Base-by-base conservation (phyloP, 140 eudicot genomes). In the Anethum foeniculum region DNA sequence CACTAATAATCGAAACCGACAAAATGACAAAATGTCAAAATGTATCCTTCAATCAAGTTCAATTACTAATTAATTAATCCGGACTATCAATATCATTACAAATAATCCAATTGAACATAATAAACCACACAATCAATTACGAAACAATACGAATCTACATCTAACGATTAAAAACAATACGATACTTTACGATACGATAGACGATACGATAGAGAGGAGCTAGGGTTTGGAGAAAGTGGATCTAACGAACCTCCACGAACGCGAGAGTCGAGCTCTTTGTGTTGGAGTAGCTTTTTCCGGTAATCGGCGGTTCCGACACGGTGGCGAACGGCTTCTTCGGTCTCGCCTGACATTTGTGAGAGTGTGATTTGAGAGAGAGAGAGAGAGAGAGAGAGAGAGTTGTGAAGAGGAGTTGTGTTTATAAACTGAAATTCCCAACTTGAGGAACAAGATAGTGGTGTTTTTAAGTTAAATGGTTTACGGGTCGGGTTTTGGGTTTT, bases 231-330 rank as follows among this genome's bases (percentile, higher is more conserved):
- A 79, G 25, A 43, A 9, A 30, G 12, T 34, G 72, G 72, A 67
- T 48, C 38, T 72, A 58, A 72, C 72, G 73, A 69, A 95, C 99
- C 97, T 86, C 84, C 84, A 39, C 97, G 93, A 83, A 88, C 96
- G 47, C 97, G 86, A 51, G 96, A 89, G 77, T 92, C 97, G 69
- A 95, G 97, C 82, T 95, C 99, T 75, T 89, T 93, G 56, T 95
- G 99, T 49, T 83, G 96, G 19, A 95, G 96, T 41, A 92, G 87
- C 86, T 92, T 95, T 80, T 92, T 92, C 80, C 95, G 89, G 84
- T 95, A 91, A 23, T 95, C 99, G n/a, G 89, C 81, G 13, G 84
- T 54, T 47, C 89, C 91, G 19, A 80, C 80, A 9, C 90, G 91
- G 80, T 97, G 93, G 10, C 97, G 95, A 32, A 81, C 97, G 38